Percentiles rank a stretch among this genome's conserved stretches.
phyloP scores from a whole-genome alignment of 208 protist species.

The Wallacemonas sp. region DNA sequence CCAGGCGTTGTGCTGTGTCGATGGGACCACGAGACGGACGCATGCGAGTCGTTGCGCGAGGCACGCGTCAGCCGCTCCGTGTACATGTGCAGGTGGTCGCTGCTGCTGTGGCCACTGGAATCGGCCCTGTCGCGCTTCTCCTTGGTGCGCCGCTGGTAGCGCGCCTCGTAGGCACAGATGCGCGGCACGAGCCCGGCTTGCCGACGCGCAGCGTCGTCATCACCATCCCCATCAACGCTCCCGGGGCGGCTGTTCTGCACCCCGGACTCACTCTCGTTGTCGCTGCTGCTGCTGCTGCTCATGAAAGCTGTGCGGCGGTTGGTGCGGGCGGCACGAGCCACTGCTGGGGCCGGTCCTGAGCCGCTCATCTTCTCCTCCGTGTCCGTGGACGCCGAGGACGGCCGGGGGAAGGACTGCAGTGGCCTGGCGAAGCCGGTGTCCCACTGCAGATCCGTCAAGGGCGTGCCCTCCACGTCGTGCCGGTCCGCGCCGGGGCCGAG shows the following conservation, averaged over 20 bases:
- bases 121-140: neutral
- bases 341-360: too few species aligned
- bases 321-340: too few species aligned
- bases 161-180: constrained; percentile 8
- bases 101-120: neutral
- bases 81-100: neutral
- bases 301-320: too few species aligned
- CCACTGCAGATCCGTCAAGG: neutral
- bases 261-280: too few species aligned
- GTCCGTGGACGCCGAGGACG: neutral
- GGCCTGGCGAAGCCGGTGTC: neutral
- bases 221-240: too few species aligned
- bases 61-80: neutral
- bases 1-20: neutral
- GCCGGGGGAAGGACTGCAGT: neutral
- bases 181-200: neutral
- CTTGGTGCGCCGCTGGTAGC: neutral
- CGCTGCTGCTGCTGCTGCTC: too few species aligned
- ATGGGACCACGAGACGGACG: neutral
- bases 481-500: neutral
- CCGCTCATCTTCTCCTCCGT: neutral
- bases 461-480: constrained; percentile 8
- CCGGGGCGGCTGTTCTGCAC: too few species aligned
- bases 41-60: neutral
- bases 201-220: too few species aligned